Evolutionary conservation across 371 early-diverging fungal species (phyloP).

Genomic region (Choanephora cucurbitarum): DNA sequence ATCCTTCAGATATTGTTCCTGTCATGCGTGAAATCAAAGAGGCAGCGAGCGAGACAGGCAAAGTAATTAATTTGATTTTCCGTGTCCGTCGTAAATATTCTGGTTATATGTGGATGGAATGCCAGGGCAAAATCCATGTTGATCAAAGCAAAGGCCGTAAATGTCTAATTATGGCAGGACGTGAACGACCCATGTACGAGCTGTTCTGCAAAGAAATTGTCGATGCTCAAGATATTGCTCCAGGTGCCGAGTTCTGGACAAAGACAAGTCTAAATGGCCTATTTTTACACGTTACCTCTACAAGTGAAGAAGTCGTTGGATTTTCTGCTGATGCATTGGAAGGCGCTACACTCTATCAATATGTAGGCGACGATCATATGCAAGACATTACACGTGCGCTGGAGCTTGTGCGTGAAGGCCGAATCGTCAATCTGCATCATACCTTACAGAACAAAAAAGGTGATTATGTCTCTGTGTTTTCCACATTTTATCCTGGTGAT

Average conservation of each 20-base stretch:
- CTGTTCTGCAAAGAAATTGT: constrained; percentile 35
- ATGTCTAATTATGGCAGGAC: constrained; percentile 64
- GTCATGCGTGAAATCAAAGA: constrained; percentile 68
- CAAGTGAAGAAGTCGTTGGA: constrained; percentile 42
- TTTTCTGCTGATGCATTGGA: constrained; percentile 40
- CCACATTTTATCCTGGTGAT: constrained; percentile 53
- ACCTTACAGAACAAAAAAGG: constrained; percentile 48
- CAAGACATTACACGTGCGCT: constrained; percentile 49
- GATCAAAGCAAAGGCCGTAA: constrained; percentile 63
- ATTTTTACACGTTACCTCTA: constrained; percentile 49
- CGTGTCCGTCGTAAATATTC: constrained; percentile 56
- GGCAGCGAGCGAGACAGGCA: constrained; percentile 29
- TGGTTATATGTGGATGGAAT: constrained; percentile 68
- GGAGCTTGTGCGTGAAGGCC: constrained; percentile 41
- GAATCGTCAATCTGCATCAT: constrained; percentile 40
- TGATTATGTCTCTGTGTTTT: constrained; percentile 40
- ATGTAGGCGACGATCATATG: constrained; percentile 51
- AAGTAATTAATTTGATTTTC: constrained; percentile 53
- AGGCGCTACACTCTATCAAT: constrained; percentile 53
- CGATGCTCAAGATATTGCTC: constrained; percentile 15
- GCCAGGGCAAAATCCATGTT: constrained; percentile 57
- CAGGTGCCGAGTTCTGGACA: constrained; percentile 51
- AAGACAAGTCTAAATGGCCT: constrained; percentile 60
- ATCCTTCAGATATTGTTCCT: constrained; percentile 64
- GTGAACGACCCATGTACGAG: constrained; percentile 49